These are phyloP conservation scores for Pulveroboletus frians DNA, from an alignment of 768 basidiomycete species.

Conservation along the genomic window DNA sequence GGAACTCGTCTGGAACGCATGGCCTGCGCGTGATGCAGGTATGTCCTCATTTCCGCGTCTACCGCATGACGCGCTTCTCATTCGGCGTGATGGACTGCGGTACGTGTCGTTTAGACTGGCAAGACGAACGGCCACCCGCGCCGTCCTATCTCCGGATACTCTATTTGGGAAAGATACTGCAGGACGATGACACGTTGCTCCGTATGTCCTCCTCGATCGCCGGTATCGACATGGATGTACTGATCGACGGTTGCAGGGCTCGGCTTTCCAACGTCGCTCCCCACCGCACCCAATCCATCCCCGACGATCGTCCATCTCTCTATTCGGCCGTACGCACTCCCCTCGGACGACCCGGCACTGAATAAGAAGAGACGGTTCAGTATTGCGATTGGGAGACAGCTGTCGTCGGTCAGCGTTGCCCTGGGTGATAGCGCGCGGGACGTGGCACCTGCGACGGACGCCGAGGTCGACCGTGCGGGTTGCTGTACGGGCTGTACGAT, in stretches of 20 bases:
- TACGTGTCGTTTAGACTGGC: slow-evolving; percentile 66
- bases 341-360: slow-evolving; percentile 43
- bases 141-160: slow-evolving; percentile 73
- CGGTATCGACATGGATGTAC: neutral
- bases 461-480: slow-evolving; percentile 19
- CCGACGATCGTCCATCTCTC: slow-evolving; percentile 75
- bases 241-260: slow-evolving; percentile 19
- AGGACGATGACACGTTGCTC: slow-evolving; percentile 72
- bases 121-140: slow-evolving; percentile 70
- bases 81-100: too few relatives aligned
- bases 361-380: slow-evolving; percentile 51
- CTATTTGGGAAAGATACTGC: slow-evolving; percentile 74
- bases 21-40: slow-evolving; percentile 56
- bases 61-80: too few relatives aligned
- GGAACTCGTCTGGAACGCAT: slow-evolving; percentile 79
- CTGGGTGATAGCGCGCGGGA: neutral
- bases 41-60: slow-evolving; percentile 12
- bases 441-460: slow-evolving; percentile 8
- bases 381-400: slow-evolving; percentile 25
- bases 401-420: slow-evolving; percentile 6
- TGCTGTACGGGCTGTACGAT: slow-evolving; percentile 39
- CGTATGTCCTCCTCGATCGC: slow-evolving; percentile 34
- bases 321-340: slow-evolving; percentile 53
- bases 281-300: slow-evolving; percentile 27
- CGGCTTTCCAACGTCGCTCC: slow-evolving; percentile 28